Conservation (phyloP, 2,329 filamentous ascomycete genomes). For the Lasiodiplodia sp. region DNA sequence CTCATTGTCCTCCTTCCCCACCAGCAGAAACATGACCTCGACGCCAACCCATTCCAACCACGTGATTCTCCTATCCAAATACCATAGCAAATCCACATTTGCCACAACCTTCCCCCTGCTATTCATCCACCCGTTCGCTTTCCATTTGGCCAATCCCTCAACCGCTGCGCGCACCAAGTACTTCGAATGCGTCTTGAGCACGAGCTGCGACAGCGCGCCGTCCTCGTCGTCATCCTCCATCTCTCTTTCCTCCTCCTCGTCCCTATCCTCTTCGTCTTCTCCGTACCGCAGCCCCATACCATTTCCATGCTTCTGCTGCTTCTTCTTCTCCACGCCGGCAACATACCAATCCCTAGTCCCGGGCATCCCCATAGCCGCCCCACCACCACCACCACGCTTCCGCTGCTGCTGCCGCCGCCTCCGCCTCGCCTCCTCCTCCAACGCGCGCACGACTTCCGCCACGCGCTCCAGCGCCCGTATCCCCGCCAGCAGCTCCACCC, state of each 20-base stretch:
- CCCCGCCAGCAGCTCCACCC: constrained; percentile 4
- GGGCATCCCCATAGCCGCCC: neutral
- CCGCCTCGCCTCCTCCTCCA: neutral
- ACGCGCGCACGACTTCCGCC: neutral
- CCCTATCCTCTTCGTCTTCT: neutral
- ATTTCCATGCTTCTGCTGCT: neutral
- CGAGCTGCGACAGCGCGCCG: constrained; percentile 7
- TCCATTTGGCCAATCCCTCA: constrained; percentile 2
- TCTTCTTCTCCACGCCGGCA: neutral
- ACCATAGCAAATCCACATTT: constrained; percentile 18
- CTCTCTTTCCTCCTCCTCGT: neutral
- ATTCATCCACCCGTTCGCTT: constrained; percentile 19
- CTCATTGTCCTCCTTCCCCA: constrained; percentile 16
- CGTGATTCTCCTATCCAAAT: constrained; percentile 16
- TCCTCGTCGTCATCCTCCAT: neutral
- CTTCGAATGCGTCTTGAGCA: constrained; percentile 17
- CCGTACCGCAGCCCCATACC: neutral
- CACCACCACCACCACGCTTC: neutral
- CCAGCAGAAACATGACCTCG: constrained; percentile 13
- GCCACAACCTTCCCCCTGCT: constrained; percentile 8
- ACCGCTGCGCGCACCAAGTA: neutral
- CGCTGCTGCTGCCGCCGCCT: neutral
- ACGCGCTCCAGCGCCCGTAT: constrained; percentile 17
- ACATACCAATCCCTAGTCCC: neutral
- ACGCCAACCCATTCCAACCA: constrained; percentile 18